phyloP scores from a whole-genome alignment of 257 asterid species.

The Lycium barbarum region DNA sequence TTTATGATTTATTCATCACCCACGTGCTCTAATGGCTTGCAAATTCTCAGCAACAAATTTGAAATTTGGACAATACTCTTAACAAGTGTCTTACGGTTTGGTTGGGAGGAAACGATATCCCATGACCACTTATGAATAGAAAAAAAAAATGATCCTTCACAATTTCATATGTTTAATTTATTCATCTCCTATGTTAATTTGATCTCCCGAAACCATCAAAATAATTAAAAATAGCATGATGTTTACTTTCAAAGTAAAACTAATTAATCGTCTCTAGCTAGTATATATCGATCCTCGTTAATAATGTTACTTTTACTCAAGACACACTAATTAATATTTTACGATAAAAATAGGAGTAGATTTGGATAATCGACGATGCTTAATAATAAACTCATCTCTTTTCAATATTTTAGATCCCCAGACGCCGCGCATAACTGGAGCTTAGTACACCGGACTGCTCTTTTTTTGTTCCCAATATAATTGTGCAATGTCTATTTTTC shows the following conservation, averaged over 20 bases:
- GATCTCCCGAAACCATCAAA: too few relatives aligned
- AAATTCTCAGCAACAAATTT: neutral
- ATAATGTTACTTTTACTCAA: neutral
- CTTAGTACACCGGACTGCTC: too few relatives aligned
- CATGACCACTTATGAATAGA: too few relatives aligned
- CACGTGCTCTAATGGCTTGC: neutral
- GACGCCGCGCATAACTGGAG: too few relatives aligned
- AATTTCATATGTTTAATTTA: neutral
- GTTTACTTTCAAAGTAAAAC: neutral
- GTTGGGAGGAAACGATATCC: neutral
- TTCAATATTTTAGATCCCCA: neutral
- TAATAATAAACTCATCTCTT: neutral
- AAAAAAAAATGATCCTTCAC: neutral
- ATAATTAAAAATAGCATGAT: neutral
- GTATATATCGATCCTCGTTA: neutral
- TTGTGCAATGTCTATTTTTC: neutral
- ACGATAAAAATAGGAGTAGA: neutral
- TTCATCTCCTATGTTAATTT: neutral
- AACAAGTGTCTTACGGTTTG: neutral
- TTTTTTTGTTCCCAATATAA: too few relatives aligned
- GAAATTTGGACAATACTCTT: neutral
- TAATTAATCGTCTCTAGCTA: neutral
- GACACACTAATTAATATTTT: neutral
- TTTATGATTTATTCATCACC: neutral
- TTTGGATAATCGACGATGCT: neutral